Percentiles rank a stretch among this genome's conserved stretches.
Evolutionary conservation across 768 basidiomycete species (phyloP).

Genomic region (Guyanaporus albipodus): DNA sequence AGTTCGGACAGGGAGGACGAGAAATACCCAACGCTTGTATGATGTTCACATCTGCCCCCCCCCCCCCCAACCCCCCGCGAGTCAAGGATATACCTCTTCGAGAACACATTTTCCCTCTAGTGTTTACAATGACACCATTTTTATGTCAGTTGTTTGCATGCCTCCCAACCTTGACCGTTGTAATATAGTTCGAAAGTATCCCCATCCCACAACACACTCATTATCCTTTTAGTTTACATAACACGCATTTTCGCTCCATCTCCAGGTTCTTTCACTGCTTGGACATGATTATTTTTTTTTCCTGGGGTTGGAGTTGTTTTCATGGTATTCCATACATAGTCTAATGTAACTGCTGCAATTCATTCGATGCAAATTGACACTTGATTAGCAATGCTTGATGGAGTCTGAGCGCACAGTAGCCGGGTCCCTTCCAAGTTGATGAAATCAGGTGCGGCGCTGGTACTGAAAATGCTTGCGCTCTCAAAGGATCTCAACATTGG

Average conservation of each 20-base stretch:
- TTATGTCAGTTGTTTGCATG: neutral
- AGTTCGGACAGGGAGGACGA: slow-evolving; percentile 21
- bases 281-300: neutral
- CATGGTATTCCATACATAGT: neutral
- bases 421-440: no score
- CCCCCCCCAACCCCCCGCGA: no score
- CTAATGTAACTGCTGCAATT: slow-evolving; percentile 1
- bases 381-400: no score
- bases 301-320: neutral
- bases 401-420: no score
- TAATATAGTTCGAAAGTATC: slow-evolving; percentile 6
- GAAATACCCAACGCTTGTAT: slow-evolving; percentile 10
- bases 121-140: neutral
- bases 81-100: slow-evolving; percentile 10
- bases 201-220: neutral
- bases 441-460: no score
- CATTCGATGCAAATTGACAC: no score
- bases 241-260: neutral
- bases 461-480: no score
- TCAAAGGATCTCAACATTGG: no score
- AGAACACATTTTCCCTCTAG: neutral
- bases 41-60: neutral
- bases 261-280: neutral
- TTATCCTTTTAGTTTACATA: neutral
- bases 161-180: slow-evolving; percentile 5